Conservation (phyloP, 2,329 filamentous ascomycete genomes). For the Cordyceps fumosorosea region DNA sequence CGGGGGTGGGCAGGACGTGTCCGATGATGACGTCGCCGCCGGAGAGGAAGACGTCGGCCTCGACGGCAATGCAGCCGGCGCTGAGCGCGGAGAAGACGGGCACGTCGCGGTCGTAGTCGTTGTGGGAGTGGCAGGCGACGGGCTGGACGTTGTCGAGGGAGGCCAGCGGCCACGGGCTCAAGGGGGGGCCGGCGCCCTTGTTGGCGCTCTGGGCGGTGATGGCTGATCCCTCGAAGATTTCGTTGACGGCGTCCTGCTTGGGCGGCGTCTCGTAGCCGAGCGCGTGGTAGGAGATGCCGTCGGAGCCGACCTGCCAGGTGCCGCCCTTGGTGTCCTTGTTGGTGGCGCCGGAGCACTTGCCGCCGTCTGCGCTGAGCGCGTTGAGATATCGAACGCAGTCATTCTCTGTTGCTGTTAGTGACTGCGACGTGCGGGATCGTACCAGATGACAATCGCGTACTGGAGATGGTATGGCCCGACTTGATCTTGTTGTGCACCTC, state of each 20-base stretch:
- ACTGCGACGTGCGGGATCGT: neutral
- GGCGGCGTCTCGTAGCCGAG: conserved; percentile 14
- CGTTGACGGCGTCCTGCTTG: conserved; percentile 16
- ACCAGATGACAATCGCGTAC: neutral
- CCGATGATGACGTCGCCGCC: conserved; percentile 53
- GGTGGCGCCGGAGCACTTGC: conserved; percentile 16
- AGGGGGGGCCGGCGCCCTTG: conserved; percentile 14
- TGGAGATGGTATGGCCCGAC: conserved; percentile 13
- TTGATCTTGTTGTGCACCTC: conserved; percentile 18
- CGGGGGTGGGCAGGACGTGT: conserved; percentile 34
- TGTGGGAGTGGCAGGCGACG: conserved; percentile 58
- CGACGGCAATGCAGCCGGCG: conserved; percentile 55
- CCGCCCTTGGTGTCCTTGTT: conserved; percentile 18
- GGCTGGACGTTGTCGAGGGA: conserved; percentile 15
- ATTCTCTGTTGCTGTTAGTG: neutral
- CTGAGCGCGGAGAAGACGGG: conserved; percentile 57
- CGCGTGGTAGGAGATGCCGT: conserved; percentile 17
- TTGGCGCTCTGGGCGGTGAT: conserved; percentile 17
- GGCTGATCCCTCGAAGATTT: conserved; percentile 12
- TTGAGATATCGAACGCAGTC: conserved; percentile 10
- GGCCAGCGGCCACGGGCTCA: conserved; percentile 17
- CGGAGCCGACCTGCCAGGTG: conserved; percentile 17
- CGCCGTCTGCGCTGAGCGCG: conserved; percentile 15
- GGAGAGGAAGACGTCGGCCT: conserved; percentile 63
- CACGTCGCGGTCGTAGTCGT: conserved; percentile 61